Percentiles rank a stretch among this genome's conserved stretches.
These are phyloP conservation scores for Candida neerlandica DNA, from an alignment of 1,139 yeast species.

Conservation along the genomic window DNA sequence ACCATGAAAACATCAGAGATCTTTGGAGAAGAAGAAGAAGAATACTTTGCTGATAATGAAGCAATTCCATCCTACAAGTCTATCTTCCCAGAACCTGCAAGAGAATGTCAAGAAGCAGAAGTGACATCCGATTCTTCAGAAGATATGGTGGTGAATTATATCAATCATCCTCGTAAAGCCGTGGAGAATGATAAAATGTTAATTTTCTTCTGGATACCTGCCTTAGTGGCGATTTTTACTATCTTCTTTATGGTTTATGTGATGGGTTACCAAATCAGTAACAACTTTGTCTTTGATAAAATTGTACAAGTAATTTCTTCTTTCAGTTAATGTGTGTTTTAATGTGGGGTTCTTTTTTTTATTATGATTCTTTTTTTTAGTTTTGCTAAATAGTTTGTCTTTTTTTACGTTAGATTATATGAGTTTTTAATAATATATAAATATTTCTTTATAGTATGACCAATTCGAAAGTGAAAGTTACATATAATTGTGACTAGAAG, in stretches of 20 bases:
- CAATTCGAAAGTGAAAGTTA: too few relatives aligned
- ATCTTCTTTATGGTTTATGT: slow-evolving; percentile 52
- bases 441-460: neutral
- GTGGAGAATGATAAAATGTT: slow-evolving; percentile 84
- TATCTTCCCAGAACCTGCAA: slow-evolving; percentile 6
- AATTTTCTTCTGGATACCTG: slow-evolving; percentile 85
- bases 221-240: slow-evolving; percentile 55
- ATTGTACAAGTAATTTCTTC: slow-evolving; percentile 3
- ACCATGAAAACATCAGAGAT: slow-evolving; percentile 7
- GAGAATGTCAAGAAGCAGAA: slow-evolving; percentile 18
- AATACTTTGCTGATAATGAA: slow-evolving; percentile 8
- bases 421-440: neutral
- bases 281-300: slow-evolving; percentile 12
- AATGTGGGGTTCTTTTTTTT: neutral
- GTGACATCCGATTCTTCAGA: slow-evolving; percentile 52
- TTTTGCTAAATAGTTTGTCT: neutral
- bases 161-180: slow-evolving; percentile 61
- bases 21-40: slow-evolving; percentile 8
- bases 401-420: neutral
- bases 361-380: neutral
- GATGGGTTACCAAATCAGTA: slow-evolving; percentile 50
- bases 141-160: slow-evolving; percentile 55
- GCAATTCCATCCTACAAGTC: slow-evolving; percentile 4
- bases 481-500: too few relatives aligned
- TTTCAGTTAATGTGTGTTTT: slow-evolving; percentile 5